These are phyloP conservation scores for Tetrapisispora pingtungensis DNA, from an alignment of 805 yeast genomes.

Conservation along the genomic window DNA sequence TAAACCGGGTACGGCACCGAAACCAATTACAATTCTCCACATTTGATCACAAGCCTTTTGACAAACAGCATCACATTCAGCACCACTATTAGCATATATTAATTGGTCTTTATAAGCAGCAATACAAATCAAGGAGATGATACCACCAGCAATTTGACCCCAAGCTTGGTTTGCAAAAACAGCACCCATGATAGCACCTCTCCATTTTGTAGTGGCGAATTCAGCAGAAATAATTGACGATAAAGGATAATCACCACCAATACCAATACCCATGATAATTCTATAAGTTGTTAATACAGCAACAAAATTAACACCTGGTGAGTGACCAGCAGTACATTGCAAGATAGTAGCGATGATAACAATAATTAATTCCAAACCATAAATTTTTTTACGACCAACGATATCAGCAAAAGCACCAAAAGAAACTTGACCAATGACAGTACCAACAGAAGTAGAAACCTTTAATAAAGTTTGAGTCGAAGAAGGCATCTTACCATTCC, in stretches of 20 bases:
- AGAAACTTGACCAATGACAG: slow-evolving; percentile 81
- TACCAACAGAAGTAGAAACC: slow-evolving; percentile 88
- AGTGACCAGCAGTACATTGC: slow-evolving; percentile 64
- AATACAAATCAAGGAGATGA: slow-evolving; percentile 66
- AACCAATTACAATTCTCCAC: slow-evolving; percentile 88
- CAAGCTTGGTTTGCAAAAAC: slow-evolving; percentile 95
- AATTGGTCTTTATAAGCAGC: slow-evolving; percentile 65
- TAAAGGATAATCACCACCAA: slow-evolving; percentile 94
- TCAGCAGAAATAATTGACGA: slow-evolving; percentile 90
- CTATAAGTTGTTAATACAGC: slow-evolving; percentile 72
- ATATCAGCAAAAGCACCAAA: slow-evolving; percentile 77
- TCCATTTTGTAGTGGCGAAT: slow-evolving; percentile 89
- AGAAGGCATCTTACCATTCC: slow-evolving; percentile 53
- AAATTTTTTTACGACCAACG: slow-evolving; percentile 77
- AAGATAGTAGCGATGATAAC: slow-evolving; percentile 72
- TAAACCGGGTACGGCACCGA: slow-evolving; percentile 83
- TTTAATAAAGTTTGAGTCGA: slow-evolving; percentile 70
- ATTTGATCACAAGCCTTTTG: slow-evolving; percentile 75
- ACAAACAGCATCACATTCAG: slow-evolving; percentile 60
- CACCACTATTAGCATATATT: slow-evolving; percentile 41
- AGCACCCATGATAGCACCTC: slow-evolving; percentile 96
- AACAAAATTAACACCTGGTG: slow-evolving; percentile 62
- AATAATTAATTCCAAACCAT: slow-evolving; percentile 77
- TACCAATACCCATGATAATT: slow-evolving; percentile 89
- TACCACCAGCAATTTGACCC: slow-evolving; percentile 86